Percentiles rank a stretch among this genome's conserved stretches.
phyloP scores from a whole-genome alignment of 495 filamentous ascomycete genomes.

The Lindgomyces ingoldianus region DNA sequence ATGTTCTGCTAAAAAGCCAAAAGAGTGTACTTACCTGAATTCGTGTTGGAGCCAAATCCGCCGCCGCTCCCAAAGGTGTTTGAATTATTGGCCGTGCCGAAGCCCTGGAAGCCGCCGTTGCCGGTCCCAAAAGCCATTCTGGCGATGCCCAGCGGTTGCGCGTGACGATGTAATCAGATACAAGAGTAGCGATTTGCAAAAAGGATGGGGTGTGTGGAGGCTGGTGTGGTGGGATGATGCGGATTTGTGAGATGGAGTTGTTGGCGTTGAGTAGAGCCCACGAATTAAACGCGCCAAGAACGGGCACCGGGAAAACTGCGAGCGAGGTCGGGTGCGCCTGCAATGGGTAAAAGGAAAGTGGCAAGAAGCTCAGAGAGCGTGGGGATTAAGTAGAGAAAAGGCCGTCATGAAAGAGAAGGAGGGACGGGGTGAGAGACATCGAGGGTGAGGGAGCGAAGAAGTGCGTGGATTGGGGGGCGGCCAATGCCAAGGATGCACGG shows the following conservation, averaged over 20 bases:
- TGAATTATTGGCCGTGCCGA: slow-evolving; percentile 57
- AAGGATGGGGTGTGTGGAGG: slow-evolving; percentile 8
- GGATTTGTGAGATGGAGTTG: slow-evolving; percentile 1
- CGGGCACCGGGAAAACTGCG: not conserved
- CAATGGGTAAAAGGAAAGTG: slow-evolving; percentile 17
- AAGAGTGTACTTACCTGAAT: slow-evolving; percentile 28
- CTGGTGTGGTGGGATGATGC: slow-evolving; percentile 5
- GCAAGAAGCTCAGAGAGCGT: slow-evolving; percentile 23
- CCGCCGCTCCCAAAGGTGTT: slow-evolving; percentile 35
- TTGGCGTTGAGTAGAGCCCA: not conserved
- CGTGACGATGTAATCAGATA: slow-evolving; percentile 15
- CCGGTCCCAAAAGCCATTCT: slow-evolving; percentile 42
- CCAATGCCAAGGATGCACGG: not conserved
- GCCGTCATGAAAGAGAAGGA: slow-evolving; percentile 17
- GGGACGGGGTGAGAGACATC: slow-evolving; percentile 1
- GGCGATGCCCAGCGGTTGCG: slow-evolving; percentile 5
- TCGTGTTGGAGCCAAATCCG: slow-evolving; percentile 36
- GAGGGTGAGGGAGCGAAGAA: not conserved
- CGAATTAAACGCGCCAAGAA: slow-evolving; percentile 28
- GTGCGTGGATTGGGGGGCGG: not conserved
- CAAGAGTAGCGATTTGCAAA: slow-evolving; percentile 8
- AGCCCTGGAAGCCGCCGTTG: slow-evolving; percentile 45
- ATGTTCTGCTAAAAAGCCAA: slow-evolving; percentile 5
- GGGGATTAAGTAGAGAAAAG: slow-evolving; percentile 27
- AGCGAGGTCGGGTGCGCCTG: slow-evolving; percentile 4